A percentile compares a stretch with the other conserved stretches of the same genome.
Conservation (phyloP, 2,329 filamentous ascomycete genomes). For the Seiridium unicorne region DNA sequence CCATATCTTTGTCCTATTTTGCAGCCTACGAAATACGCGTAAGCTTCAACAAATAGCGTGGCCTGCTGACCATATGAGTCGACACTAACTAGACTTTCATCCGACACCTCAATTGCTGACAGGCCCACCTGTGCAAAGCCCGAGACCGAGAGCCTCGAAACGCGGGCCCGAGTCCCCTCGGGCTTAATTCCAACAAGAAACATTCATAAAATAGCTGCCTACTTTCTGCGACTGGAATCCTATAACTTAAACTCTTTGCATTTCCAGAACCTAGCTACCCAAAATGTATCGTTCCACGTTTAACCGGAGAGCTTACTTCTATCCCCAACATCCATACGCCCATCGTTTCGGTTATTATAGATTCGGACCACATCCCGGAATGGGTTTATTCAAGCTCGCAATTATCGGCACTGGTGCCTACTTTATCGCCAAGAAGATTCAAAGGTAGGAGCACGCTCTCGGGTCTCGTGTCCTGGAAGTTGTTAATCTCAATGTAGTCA, state of each 20-base stretch:
- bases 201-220: not conserved
- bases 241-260: not conserved
- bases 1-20: too few relatives aligned
- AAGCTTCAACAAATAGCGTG: too few relatives aligned
- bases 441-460: not conserved
- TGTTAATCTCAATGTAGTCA: not conserved
- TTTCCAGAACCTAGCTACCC: not conserved
- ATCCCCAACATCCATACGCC: not conserved
- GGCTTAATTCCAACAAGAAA: not conserved
- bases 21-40: too few relatives aligned
- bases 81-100: not conserved
- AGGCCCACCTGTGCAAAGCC: not conserved
- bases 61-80: not conserved
- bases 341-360: not conserved
- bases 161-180: not conserved
- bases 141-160: not conserved
- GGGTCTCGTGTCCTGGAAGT: not conserved
- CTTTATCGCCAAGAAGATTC: constrained; percentile 1
- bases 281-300: not conserved
- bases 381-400: constrained; percentile 1
- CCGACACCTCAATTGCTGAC: not conserved
- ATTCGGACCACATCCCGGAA: not conserved
- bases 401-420: constrained; percentile 1
- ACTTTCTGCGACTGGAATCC: not conserved
- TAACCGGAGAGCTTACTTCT: not conserved